Evolutionary conservation across 2,329 filamentous ascomycete species (phyloP).

Genomic region (Aureobasidium sp.): DNA sequence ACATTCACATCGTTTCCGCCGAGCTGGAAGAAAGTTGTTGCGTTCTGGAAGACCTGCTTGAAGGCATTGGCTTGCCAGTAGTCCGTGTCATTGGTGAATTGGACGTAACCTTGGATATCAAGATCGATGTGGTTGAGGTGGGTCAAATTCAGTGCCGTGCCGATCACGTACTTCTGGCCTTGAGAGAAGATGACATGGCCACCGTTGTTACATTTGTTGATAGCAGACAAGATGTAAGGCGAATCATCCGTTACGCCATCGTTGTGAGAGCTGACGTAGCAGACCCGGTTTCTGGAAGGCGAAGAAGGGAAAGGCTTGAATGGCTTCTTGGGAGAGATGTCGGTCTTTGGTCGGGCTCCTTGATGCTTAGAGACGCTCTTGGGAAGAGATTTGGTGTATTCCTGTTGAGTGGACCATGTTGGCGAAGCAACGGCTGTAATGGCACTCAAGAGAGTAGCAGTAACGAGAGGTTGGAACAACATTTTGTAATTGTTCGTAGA

Average conservation of each 20-base stretch:
- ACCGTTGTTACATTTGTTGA: conserved; percentile 56
- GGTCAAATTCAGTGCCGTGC: conserved; percentile 57
- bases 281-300: conserved; percentile 32
- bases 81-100: conserved; percentile 59
- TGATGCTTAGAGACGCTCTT: conserved; percentile 21
- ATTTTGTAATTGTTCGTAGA: neutral
- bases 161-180: conserved; percentile 53
- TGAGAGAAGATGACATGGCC: conserved; percentile 54
- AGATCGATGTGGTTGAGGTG: conserved; percentile 59
- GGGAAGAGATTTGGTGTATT: conserved; percentile 23
- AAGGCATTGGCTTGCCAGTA: conserved; percentile 63
- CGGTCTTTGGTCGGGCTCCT: conserved; percentile 28
- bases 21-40: conserved; percentile 60
- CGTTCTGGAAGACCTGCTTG: conserved; percentile 59
- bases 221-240: conserved; percentile 45
- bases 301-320: conserved; percentile 31
- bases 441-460: conserved; percentile 18
- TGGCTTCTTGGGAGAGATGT: conserved; percentile 31
- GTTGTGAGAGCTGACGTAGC: conserved; percentile 33
- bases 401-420: conserved; percentile 27
- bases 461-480: conserved; percentile 15
- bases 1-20: conserved; percentile 61
- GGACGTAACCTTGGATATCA: conserved; percentile 52
- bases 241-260: conserved; percentile 44
- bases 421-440: conserved; percentile 20